Evolutionary conservation across 495 filamentous ascomycete genomes (phyloP).

Genomic region (Aspergillus nanangensis): DNA sequence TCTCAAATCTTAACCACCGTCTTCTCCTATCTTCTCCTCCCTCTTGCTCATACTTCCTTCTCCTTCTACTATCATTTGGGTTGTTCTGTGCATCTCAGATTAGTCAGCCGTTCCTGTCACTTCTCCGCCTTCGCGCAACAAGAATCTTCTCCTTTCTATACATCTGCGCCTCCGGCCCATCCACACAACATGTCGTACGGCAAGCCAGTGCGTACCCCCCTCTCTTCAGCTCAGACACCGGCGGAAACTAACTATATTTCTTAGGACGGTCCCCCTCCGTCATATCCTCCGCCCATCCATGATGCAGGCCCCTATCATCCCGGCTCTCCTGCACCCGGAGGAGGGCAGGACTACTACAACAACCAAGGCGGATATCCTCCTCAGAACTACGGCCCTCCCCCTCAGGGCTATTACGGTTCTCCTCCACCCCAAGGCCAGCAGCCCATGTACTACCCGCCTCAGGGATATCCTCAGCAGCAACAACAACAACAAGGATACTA

Average conservation of each 20-base stretch:
- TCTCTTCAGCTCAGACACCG: background rate
- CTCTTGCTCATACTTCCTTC: slow-evolving; percentile 1
- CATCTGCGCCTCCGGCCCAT: background rate
- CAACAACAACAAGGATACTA: slow-evolving; percentile 41
- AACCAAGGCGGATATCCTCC: slow-evolving; percentile 16
- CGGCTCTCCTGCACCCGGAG: slow-evolving; percentile 20
- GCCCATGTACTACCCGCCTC: slow-evolving; percentile 41
- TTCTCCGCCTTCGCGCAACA: too few relatives aligned
- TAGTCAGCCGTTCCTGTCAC: too few relatives aligned
- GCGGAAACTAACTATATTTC: slow-evolving; percentile 6
- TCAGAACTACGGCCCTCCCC: slow-evolving; percentile 17
- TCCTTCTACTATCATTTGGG: background rate
- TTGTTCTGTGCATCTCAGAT: background rate
- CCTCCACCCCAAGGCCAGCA: slow-evolving; percentile 27
- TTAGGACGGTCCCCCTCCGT: slow-evolving; percentile 37
- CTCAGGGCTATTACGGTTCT: slow-evolving; percentile 28
- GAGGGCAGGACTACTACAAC: slow-evolving; percentile 28
- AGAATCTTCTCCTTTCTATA: background rate
- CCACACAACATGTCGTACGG: slow-evolving; percentile 28
- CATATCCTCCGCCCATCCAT: slow-evolving; percentile 31
- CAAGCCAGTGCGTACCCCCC: slow-evolving; percentile 29
- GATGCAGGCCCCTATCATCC: slow-evolving; percentile 22
- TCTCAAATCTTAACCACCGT: too few relatives aligned
- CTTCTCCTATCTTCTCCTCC: background rate
- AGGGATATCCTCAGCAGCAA: slow-evolving; percentile 36